These are phyloP conservation scores for Osmanthus fragrans DNA, from an alignment of 257 asterid genomes.

Conservation along the genomic window DNA sequence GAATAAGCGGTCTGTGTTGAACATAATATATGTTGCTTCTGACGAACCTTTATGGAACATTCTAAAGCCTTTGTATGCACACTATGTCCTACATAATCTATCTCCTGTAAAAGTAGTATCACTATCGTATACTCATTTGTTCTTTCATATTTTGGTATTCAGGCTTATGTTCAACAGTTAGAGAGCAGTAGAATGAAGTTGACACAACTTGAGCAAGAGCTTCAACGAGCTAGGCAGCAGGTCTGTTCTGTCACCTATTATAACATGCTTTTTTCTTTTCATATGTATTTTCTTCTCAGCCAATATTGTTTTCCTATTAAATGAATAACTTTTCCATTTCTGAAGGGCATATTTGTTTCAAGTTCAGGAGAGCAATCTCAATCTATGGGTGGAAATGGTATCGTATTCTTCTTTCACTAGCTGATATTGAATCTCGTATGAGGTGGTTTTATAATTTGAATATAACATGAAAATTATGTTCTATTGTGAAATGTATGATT, in stretches of 20 bases:
- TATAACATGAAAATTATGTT: slow-evolving; percentile 8
- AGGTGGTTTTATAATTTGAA: slow-evolving; percentile 6
- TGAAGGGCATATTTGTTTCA: slow-evolving; percentile 90
- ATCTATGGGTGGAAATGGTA: slow-evolving; percentile 91
- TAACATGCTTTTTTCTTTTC: not conserved
- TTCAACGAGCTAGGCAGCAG: slow-evolving; percentile 99
- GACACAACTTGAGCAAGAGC: slow-evolving; percentile 99
- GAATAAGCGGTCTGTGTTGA: not conserved
- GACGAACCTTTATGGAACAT: not conserved
- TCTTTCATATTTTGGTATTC: slow-evolving; percentile 29
- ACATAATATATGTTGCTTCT: not conserved
- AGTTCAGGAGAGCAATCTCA: slow-evolving; percentile 98
- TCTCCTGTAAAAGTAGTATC: not conserved
- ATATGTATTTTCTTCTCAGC: slow-evolving; percentile 1
- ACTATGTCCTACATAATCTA: not conserved
- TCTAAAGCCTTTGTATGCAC: not conserved
- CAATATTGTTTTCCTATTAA: slow-evolving; percentile 16
- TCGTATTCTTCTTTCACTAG: slow-evolving; percentile 27
- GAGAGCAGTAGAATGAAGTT: slow-evolving; percentile 99
- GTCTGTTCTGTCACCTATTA: slow-evolving; percentile 28
- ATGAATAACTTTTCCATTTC: slow-evolving; percentile 27
- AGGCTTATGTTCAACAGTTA: slow-evolving; percentile 98
- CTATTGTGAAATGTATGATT: slow-evolving; percentile 6
- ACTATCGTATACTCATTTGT: not conserved
- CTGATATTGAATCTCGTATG: slow-evolving; percentile 22